Base-by-base conservation (phyloP, 164 flowering plant genomes). In the Vitis rotundifolia region DNA sequence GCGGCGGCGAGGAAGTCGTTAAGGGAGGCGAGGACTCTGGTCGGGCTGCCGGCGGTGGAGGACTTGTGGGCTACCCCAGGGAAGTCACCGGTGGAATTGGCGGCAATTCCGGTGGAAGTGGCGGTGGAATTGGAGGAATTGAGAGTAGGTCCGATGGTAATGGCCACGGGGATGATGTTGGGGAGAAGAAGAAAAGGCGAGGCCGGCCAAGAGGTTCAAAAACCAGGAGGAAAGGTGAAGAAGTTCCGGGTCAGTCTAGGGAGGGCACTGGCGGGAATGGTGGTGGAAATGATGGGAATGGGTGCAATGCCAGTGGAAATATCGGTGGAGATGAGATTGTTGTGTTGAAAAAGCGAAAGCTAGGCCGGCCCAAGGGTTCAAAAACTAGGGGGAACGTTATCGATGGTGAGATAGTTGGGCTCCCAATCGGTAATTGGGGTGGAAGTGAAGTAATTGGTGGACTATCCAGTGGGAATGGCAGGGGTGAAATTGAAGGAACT, bases 161-260 rank as follows among this genome's bases (percentile, higher is more conserved):
- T 62, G 65, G 55, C 7, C 28, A 22, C 26, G 37, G 11, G 55
- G 49, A 64, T 29, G 55, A 47, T 26, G 55, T 16, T 19, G 11
- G 44, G 37, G 49, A 64, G 14, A 31, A 11, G 44, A 26, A 10
- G 37, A 64, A 62, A 70, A 50, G 57, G 11, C 9, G n/a, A 44
- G 73, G 9, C 1, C 47, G 79, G 61, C 79, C 79, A 13, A 73
- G 64, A 55, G 78, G 75, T 14, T 76, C 79, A 5, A 80, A 69
- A 70, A 72, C 58, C 22, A 71, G 58, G 69, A 59, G 18, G 53
- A 74, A n/a, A 31, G 51, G 1, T 13, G 62, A 22, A 22, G 26
- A 22, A 22, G 26, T 22, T 22, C 26, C 26, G 26, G 26, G 26
- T 22, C 26, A 22, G 26, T 1, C 26, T 22, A 22, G 26, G 26